Percentiles rank a stretch among this genome's conserved stretches.
These are phyloP conservation scores for Sextonia rubra DNA, from an alignment of 164 flowering plant species.

Conservation along the genomic window DNA sequence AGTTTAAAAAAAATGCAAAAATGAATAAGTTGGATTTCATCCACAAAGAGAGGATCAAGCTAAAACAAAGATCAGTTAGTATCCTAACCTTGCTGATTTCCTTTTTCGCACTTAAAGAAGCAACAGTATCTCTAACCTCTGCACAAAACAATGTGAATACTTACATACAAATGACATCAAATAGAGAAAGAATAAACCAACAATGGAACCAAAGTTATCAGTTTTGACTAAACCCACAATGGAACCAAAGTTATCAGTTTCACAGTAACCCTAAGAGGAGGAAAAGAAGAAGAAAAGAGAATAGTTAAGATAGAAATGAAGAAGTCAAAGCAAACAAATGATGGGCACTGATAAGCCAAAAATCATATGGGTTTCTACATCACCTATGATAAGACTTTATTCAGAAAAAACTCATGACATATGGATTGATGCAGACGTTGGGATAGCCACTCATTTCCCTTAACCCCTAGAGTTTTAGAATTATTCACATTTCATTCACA, in stretches of 20 bases:
- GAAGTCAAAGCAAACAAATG: neutral
- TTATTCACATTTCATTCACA: too few species aligned
- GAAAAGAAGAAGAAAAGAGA: neutral
- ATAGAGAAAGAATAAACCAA: neutral
- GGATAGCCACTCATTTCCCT: too few species aligned
- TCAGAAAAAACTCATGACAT: too few species aligned
- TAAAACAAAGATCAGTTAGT: neutral
- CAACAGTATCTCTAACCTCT: conserved; percentile 58
- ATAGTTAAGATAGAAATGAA: neutral
- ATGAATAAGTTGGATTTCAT: neutral
- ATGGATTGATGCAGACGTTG: too few species aligned
- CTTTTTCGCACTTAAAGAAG: conserved; percentile 46
- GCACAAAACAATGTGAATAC: conserved; percentile 4
- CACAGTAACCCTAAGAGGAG: neutral
- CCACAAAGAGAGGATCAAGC: neutral
- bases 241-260: neutral
- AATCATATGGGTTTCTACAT: too few species aligned
- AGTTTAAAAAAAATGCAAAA: too few species aligned
- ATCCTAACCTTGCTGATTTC: conserved; percentile 53
- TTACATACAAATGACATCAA: neutral
- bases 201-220: neutral
- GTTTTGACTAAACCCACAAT: too few species aligned
- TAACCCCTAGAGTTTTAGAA: too few species aligned
- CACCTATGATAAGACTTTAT: too few species aligned
- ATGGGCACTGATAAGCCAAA: too few species aligned